phyloP scores from a whole-genome alignment of 23 red algal genomes.

The Gracilaria gracilis region DNA sequence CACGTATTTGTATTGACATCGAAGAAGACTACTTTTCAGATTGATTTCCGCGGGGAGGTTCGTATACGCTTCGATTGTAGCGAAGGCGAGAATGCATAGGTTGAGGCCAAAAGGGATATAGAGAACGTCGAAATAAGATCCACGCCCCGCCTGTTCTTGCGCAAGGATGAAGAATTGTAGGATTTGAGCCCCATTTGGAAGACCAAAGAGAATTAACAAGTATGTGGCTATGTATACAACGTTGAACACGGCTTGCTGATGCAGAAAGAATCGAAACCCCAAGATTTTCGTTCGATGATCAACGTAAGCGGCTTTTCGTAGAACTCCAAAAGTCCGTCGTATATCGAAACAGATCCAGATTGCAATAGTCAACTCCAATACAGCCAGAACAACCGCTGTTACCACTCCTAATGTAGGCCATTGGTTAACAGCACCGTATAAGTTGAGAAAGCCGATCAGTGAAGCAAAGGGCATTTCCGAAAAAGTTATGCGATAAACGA shows the following conservation, averaged over 20 bases:
- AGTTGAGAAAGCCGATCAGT: conserved; percentile 50
- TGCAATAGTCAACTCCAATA: conserved; percentile 48
- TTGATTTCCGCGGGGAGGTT: conserved; percentile 63
- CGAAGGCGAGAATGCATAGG: conserved; percentile 50
- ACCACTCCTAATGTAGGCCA: conserved; percentile 57
- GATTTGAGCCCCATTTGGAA: conserved; percentile 51
- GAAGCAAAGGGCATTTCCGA: conserved; percentile 62
- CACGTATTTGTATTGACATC: background rate
- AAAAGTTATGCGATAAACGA: conserved; percentile 44
- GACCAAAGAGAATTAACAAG: conserved; percentile 51
- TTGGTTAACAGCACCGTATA: conserved; percentile 24
- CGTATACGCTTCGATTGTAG: conserved; percentile 70
- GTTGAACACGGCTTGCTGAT: conserved; percentile 69
- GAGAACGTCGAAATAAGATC: conserved; percentile 73
- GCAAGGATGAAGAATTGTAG: conserved; percentile 47
- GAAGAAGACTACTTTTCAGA: conserved; percentile 8
- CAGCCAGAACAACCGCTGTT: conserved; percentile 29
- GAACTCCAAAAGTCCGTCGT: conserved; percentile 27
- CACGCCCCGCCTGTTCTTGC: conserved; percentile 25
- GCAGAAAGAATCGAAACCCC: conserved; percentile 79
- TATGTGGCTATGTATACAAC: conserved; percentile 38
- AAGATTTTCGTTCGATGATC: conserved; percentile 69
- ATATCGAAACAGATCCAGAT: conserved; percentile 40
- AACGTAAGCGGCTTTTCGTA: conserved; percentile 50
- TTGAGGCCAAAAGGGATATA: conserved; percentile 46